Evolutionary conservation across 768 basidiomycete species (phyloP).

Genomic region (Boletus sp.): DNA sequence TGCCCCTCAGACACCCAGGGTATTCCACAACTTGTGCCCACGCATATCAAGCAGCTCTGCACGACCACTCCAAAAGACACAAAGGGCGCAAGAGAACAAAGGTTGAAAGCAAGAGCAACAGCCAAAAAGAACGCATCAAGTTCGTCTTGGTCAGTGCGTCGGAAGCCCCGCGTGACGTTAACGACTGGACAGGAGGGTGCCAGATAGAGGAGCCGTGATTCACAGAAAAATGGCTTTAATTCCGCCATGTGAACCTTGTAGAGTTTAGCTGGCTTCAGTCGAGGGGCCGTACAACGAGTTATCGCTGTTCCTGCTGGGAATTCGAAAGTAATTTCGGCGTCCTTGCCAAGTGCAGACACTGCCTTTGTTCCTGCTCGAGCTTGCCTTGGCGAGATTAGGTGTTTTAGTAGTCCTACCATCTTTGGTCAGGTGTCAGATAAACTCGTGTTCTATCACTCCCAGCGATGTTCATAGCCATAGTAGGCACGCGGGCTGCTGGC

Average conservation of each 20-base stretch:
- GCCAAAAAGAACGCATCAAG: slow-evolving; percentile 36
- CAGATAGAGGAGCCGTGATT: background rate
- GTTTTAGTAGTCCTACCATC: background rate
- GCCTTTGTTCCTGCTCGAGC: background rate
- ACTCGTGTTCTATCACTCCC: background rate
- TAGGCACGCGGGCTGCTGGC: slow-evolving; percentile 61
- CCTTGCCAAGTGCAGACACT: background rate
- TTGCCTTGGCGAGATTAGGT: background rate
- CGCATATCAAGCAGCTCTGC: slow-evolving; percentile 76
- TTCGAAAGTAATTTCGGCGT: background rate
- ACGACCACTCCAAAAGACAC: slow-evolving; percentile 81
- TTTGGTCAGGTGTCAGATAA: background rate
- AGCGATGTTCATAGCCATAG: slow-evolving; percentile 64
- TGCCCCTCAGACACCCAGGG: slow-evolving; percentile 22
- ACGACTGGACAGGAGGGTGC: slow-evolving; percentile 7
- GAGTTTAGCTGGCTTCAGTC: background rate
- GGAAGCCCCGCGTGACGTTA: slow-evolving; percentile 23
- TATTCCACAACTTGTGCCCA: slow-evolving; percentile 48
- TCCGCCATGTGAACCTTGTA: background rate
- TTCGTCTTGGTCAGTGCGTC: slow-evolving; percentile 11
- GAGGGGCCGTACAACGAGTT: background rate
- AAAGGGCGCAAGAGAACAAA: slow-evolving; percentile 59
- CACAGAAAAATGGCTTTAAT: background rate
- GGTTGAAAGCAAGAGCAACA: slow-evolving; percentile 46
- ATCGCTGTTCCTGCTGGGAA: background rate